Base-by-base conservation (phyloP, 176 grass and related monocot genomes). In the Zea luxurians region DNA sequence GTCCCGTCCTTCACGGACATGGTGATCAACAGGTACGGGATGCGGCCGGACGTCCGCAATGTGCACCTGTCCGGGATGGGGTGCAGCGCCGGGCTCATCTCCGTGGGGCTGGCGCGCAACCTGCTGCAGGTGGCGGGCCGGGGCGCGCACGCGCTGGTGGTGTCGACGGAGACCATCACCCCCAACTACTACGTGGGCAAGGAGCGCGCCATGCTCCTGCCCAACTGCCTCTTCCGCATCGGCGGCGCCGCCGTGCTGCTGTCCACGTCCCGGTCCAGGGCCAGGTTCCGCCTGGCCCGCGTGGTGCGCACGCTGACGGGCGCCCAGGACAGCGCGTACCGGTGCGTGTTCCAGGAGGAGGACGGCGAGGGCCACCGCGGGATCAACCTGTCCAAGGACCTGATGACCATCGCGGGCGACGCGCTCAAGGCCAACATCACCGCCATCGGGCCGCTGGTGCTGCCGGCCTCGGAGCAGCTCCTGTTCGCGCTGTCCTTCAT, bases 141-240 rank as follows among this genome's bases (percentile, higher is more conserved):
- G 0, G 89, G 89, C 8, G 71, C 85, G 13, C 73, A 78, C 70
- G 88, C 88, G 38, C 85, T 93, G 37, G 85, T 93, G 17, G 88
- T 93, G 65, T 93, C 91, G 0, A 93, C 91, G 7, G 91, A 93
- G 86, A 93, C 89, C 67, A 91, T 93, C 85, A 93, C 91, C 0
- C 91, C 91, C 0, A 93, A 93, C 81, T 93, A 93, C 85, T 93
- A 93, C 81, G 65, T 91, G 8, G 91, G 91, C 0, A 91, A 83
- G 43, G 91, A 93, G 91, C 88, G 91, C 69, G 85, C 91, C 1
- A 93, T 93, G 91, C 88, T 93, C 0, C 85, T 93, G 2, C 91
- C 91, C 18, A 93, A 93, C 86, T 93, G 91, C 74, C 85, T 93
- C 1, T 93, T 93, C 85, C 82, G 91, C 1, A 93, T 93, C 83